These are phyloP conservation scores for Mortierella sp. DNA, from an alignment of 371 early-diverging fungal genomes.

Conservation along the genomic window DNA sequence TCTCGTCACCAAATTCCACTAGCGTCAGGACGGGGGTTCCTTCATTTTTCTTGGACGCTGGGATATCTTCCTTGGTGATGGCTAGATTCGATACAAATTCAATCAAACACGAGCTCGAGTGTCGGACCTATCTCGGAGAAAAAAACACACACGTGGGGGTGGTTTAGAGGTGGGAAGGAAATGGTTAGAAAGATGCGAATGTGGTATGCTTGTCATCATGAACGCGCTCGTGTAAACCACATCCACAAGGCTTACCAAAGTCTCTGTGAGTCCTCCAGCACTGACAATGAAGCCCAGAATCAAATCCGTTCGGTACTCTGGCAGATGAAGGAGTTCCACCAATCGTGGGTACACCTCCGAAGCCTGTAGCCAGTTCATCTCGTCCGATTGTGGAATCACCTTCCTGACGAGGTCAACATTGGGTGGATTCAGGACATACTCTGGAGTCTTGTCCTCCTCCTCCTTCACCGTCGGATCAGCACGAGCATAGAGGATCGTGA, in stretches of 20 bases:
- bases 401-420: conserved; percentile 29
- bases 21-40: conserved; percentile 23
- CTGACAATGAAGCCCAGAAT: conserved; percentile 77
- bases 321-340: conserved; percentile 62
- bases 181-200: not conserved
- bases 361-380: conserved; percentile 74
- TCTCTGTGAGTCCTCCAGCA: conserved; percentile 85
- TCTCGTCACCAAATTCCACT: conserved; percentile 48
- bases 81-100: conserved; percentile 68
- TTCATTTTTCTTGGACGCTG: conserved; percentile 1
- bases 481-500: conserved; percentile 51
- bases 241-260: conserved; percentile 62
- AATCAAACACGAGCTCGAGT: conserved; percentile 70
- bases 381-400: conserved; percentile 33
- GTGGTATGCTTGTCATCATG: too few relatives aligned
- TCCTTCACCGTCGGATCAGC: conserved; percentile 6
- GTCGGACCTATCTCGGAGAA: conserved; percentile 64
- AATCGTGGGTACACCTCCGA: conserved; percentile 73
- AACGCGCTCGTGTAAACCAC: too few relatives aligned
- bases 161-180: not conserved
- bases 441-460: conserved; percentile 2
- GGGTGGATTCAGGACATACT: conserved; percentile 20
- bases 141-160: not conserved
- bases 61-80: conserved; percentile 19
- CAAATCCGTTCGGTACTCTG: conserved; percentile 68